Base-by-base conservation (phyloP, 768 basidiomycete genomes). In the Suillus subaureus region DNA sequence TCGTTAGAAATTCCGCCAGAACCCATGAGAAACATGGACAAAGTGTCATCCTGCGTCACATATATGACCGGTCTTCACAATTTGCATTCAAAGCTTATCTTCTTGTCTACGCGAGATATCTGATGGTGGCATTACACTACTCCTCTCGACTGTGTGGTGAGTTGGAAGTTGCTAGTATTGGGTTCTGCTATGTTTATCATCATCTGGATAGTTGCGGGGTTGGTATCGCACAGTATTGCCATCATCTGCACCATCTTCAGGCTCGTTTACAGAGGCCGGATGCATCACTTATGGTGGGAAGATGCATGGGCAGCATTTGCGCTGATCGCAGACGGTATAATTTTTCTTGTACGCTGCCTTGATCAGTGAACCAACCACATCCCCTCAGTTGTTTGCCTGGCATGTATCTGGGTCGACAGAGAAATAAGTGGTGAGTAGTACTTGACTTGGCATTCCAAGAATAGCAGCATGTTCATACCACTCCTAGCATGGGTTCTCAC, bases 221-320 rank as follows among this genome's bases (percentile, higher is more conserved):
- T 51, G 26, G 33, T 49, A 11, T 70, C 68, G 15, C 74, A 75
- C 3, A 21, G 66, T 2, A 55, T 69, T 4, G 74, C 74, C 26
- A 71, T 77, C 21, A 42, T 64, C 16, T 64, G 67, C 61, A 77
- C 75, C 12, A 9, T 69, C 6, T 72, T 74, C n/a, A 67, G 74
- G 58, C 18, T 77, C 9, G 1, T 16, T 6, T 72, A 72, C 60
- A 69, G 74, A 39, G 67, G 66, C 65, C 60, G 66, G 40, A 72
- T 63, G 58, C 40, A 62, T 7, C 58, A 57, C 18, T 72, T 74
- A 31, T 72, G 76, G 73, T 76, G 74, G 76, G 75, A 77, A 52
- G 76, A 76, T 39, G 65, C 54, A 6, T 73, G 67, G 69, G 73
- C 71, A 3, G 57, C 63, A 21, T 49, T 73, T 0, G 75, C 73